Conservation (phyloP, 1,284 basidiomycete genomes). For the Hemileia vastatrix region DNA sequence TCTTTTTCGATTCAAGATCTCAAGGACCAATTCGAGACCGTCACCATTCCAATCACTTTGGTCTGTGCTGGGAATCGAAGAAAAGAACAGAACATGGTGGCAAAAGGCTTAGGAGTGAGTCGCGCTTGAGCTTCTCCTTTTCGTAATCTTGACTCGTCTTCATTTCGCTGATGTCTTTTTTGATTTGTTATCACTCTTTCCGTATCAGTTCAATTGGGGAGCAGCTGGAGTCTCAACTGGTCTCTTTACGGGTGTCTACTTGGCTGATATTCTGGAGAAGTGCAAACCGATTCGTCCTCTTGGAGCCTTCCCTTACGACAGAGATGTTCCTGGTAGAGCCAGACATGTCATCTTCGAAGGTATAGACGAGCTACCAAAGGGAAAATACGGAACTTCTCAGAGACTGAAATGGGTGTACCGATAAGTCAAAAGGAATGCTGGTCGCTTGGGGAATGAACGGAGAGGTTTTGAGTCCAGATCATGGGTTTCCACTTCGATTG, state of each 20-base stretch:
- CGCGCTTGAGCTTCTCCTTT: constrained; percentile 45
- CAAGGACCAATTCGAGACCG: constrained; percentile 50
- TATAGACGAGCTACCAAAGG: constrained; percentile 55
- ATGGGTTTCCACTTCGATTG: constrained; percentile 57
- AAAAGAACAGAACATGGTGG: constrained; percentile 61
- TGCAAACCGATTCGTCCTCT: constrained; percentile 50
- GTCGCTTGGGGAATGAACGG: constrained; percentile 60
- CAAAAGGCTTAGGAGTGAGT: constrained; percentile 51
- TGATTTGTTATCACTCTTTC: background rate
- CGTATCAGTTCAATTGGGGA: constrained; percentile 58
- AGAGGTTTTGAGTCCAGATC: constrained; percentile 51
- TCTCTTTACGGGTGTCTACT: constrained; percentile 58
- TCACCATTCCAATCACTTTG: constrained; percentile 58
- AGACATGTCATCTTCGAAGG: constrained; percentile 60
- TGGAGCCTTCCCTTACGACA: constrained; percentile 36
- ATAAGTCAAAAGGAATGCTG: constrained; percentile 53
- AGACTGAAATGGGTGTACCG: constrained; percentile 50
- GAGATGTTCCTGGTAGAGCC: constrained; percentile 40
- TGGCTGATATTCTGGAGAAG: constrained; percentile 54
- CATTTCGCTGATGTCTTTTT: background rate
- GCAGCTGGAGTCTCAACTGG: constrained; percentile 52
- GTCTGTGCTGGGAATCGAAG: constrained; percentile 61
- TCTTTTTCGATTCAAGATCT: constrained; percentile 50
- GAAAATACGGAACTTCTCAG: constrained; percentile 59
- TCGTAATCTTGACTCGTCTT: background rate